Conservation (phyloP, 805 yeast genomes). For the Yarrowia sp. region DNA sequence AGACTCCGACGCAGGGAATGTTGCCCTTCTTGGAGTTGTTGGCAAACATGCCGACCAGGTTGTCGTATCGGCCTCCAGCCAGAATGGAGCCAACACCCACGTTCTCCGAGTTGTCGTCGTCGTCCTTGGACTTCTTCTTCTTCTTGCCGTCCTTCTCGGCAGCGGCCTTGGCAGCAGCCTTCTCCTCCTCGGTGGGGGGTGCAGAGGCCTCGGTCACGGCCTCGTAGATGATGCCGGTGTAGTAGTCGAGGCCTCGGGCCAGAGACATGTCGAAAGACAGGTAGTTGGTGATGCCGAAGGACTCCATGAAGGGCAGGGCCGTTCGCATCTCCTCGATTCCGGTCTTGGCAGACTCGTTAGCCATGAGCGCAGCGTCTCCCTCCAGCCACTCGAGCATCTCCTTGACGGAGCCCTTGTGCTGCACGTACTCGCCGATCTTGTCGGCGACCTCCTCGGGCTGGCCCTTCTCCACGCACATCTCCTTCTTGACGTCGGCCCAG, state of each 20-base stretch:
- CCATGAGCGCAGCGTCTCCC: constrained; percentile 54
- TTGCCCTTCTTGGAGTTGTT: constrained; percentile 70
- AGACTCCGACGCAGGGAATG: constrained; percentile 95
- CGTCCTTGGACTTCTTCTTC: constrained; percentile 48
- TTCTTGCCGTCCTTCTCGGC: constrained; percentile 40
- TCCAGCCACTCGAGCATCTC: constrained; percentile 52
- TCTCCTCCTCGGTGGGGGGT: constrained; percentile 82
- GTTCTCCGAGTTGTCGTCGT: constrained; percentile 90
- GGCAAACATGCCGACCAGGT: constrained; percentile 93
- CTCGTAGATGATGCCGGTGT: constrained; percentile 95
- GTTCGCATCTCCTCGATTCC: constrained; percentile 80
- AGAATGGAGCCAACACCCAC: constrained; percentile 99
- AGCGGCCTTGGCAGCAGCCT: constrained; percentile 46
- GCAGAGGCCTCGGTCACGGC: constrained; percentile 95
- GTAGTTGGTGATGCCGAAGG: constrained; percentile 63
- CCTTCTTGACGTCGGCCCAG: constrained; percentile 91
- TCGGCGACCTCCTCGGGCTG: constrained; percentile 92
- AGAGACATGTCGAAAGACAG: constrained; percentile 88
- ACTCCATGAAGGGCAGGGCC: constrained; percentile 74
- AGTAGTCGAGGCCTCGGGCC: constrained; percentile 97
- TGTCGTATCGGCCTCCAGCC: constrained; percentile 98
- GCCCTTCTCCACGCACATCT: constrained; percentile 87
- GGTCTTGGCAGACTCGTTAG: constrained; percentile 68
- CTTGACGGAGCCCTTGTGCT: constrained; percentile 61
- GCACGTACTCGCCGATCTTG: constrained; percentile 86